phyloP scores from a whole-genome alignment of 257 asterid species.

The Oldenlandia corymbosa region DNA sequence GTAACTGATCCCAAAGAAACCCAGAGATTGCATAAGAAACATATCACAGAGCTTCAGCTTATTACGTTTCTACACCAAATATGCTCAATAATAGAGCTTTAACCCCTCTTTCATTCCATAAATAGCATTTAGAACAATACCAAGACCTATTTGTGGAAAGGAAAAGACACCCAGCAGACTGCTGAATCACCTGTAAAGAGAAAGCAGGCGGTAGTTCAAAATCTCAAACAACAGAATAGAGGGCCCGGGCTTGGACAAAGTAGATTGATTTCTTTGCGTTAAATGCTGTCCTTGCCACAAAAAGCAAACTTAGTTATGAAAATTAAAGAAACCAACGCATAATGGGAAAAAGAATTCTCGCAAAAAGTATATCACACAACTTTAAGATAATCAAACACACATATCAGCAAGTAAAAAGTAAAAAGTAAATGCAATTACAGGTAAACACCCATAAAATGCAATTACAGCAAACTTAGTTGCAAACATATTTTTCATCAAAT shows the following conservation, averaged over 20 bases:
- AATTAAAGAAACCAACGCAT: slow-evolving; percentile 6
- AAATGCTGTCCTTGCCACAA: slow-evolving; percentile 52
- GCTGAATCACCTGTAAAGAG: slow-evolving; percentile 70
- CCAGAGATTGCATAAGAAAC: background rate
- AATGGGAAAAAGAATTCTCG: slow-evolving; percentile 1
- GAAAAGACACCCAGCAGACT: slow-evolving; percentile 1
- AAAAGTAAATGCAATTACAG: slow-evolving; percentile 45
- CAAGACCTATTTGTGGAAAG: slow-evolving; percentile 2
- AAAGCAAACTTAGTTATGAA: slow-evolving; percentile 13
- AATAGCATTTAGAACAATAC: background rate
- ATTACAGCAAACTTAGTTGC: too few relatives aligned
- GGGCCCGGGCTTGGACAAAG: slow-evolving; percentile 77
- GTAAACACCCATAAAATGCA: too few relatives aligned
- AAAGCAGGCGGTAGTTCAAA: slow-evolving; percentile 88
- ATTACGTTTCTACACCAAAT: background rate
- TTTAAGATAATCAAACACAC: slow-evolving; percentile 1
- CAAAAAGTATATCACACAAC: background rate
- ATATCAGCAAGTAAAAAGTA: background rate
- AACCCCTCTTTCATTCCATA: background rate
- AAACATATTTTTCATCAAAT: slow-evolving; percentile 3
- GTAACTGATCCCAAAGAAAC: background rate
- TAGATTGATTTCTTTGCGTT: slow-evolving; percentile 71
- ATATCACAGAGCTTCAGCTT: background rate
- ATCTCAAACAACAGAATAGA: slow-evolving; percentile 82
- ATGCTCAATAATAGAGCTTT: background rate